phyloP scores from a whole-genome alignment of 345 rosid species.

The Hibiscus syriacus region DNA sequence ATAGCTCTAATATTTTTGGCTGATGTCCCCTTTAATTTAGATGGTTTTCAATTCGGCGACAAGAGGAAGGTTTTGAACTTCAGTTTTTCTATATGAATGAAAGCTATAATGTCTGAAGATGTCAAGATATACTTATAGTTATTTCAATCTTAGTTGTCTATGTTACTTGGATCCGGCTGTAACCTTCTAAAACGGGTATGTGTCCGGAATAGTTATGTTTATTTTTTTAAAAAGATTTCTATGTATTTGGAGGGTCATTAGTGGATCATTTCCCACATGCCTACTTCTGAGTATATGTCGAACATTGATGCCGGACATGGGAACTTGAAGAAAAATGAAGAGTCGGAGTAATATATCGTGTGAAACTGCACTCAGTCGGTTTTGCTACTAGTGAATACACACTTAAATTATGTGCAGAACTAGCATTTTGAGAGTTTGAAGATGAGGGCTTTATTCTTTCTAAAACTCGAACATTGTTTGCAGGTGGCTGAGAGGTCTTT shows the following conservation, averaged over 20 bases:
- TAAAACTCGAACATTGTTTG: not conserved
- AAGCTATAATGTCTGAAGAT: not conserved
- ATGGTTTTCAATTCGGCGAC: not conserved
- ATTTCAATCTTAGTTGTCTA: not conserved
- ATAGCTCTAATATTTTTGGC: not conserved
- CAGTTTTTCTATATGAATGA: not conserved
- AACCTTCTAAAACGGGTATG: not conserved
- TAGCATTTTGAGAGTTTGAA: not conserved
- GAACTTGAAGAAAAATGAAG: not conserved
- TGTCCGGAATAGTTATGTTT: not conserved
- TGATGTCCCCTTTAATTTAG: not conserved
- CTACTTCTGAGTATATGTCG: not conserved
- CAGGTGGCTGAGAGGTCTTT: slow-evolving; percentile 86
- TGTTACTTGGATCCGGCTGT: not conserved
- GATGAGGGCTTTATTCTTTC: not conserved
- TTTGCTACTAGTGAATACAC: not conserved
- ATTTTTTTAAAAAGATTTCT: not conserved
- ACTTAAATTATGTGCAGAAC: not conserved
- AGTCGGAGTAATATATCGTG: not conserved
- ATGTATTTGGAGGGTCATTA: not conserved
- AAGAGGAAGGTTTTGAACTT: not conserved
- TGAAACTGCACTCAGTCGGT: not conserved
- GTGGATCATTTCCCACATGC: not conserved
- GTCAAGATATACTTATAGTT: not conserved
- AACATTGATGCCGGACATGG: not conserved